Conservation (phyloP, 1,284 basidiomycete genomes). For the Boletus mariae region DNA sequence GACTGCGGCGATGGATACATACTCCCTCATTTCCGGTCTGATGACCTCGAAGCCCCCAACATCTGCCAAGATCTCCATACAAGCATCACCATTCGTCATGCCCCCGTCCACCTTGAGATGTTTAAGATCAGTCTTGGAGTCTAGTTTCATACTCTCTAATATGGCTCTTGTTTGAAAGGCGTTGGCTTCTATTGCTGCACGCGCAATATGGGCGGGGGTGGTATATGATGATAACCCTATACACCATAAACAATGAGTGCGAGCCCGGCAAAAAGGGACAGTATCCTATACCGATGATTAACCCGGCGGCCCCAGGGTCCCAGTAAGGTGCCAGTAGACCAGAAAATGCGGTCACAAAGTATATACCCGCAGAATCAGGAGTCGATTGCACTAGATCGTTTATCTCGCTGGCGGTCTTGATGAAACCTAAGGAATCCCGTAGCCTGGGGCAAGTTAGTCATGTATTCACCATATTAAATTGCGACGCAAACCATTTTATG, state of each 20-base stretch:
- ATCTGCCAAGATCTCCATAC: conserved; percentile 92
- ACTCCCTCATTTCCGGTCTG: conserved; percentile 96
- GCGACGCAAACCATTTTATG: conserved; percentile 68
- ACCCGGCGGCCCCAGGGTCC: conserved; percentile 83
- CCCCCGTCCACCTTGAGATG: conserved; percentile 92
- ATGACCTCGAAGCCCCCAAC: conserved; percentile 90
- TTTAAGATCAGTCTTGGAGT: conserved; percentile 71
- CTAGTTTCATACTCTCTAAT: conserved; percentile 89
- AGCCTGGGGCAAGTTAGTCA: conserved; percentile 43
- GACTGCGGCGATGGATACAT: conserved; percentile 31
- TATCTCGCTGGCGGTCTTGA: conserved; percentile 79
- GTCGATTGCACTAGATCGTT: conserved; percentile 82
- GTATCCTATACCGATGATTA: conserved; percentile 66
- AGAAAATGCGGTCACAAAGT: conserved; percentile 96
- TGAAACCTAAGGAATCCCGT: conserved; percentile 86
- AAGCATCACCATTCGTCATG: conserved; percentile 87
- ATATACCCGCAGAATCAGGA: conserved; percentile 85
- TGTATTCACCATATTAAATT: neutral
- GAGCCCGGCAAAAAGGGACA: neutral
- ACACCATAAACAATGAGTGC: conserved; percentile 10
- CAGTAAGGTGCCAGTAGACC: conserved; percentile 91
- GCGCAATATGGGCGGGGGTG: conserved; percentile 89
- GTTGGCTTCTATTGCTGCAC: conserved; percentile 90
- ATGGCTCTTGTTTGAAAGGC: conserved; percentile 92
- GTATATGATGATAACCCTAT: conserved; percentile 86